phyloP scores from a whole-genome alignment of 1,139 yeast genomes.

The Magnusiomyces ingens region DNA sequence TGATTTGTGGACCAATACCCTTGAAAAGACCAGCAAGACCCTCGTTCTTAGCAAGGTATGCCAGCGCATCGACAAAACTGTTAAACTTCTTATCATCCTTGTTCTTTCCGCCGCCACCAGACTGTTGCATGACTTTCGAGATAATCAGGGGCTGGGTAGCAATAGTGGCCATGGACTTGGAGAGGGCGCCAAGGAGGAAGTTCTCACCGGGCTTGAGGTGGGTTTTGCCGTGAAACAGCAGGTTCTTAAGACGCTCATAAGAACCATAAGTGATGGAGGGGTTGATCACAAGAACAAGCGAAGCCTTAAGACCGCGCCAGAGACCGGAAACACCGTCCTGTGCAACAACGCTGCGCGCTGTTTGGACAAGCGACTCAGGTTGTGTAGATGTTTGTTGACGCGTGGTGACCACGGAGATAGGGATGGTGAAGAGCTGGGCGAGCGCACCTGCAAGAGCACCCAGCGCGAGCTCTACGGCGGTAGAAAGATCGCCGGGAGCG shows the following conservation, averaged over 20 bases:
- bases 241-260: constrained; percentile 59
- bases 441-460: constrained; percentile 85
- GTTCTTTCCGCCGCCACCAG: constrained; percentile 31
- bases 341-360: constrained; percentile 50
- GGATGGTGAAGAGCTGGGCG: constrained; percentile 77
- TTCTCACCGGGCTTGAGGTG: constrained; percentile 59
- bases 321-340: constrained; percentile 68
- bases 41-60: constrained; percentile 43
- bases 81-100: constrained; percentile 34
- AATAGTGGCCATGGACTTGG: constrained; percentile 74
- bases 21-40: constrained; percentile 58
- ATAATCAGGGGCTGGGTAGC: constrained; percentile 82
- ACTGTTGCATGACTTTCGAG: constrained; percentile 75
- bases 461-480: constrained; percentile 64
- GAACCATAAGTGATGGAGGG: constrained; percentile 87
- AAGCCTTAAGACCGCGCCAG: constrained; percentile 82
- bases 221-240: constrained; percentile 44
- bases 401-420: constrained; percentile 75
- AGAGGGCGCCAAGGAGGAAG: constrained; percentile 67
- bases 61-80: constrained; percentile 49
- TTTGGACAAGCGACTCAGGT: constrained; percentile 35
- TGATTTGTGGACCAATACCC: constrained; percentile 74
- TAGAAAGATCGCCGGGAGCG: constrained; percentile 38
- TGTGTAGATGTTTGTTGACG: constrained; percentile 58
- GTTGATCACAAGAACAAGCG: constrained; percentile 69